Base-by-base conservation (phyloP, 352 stramenopile species). In the Plasmopara viticola region DNA sequence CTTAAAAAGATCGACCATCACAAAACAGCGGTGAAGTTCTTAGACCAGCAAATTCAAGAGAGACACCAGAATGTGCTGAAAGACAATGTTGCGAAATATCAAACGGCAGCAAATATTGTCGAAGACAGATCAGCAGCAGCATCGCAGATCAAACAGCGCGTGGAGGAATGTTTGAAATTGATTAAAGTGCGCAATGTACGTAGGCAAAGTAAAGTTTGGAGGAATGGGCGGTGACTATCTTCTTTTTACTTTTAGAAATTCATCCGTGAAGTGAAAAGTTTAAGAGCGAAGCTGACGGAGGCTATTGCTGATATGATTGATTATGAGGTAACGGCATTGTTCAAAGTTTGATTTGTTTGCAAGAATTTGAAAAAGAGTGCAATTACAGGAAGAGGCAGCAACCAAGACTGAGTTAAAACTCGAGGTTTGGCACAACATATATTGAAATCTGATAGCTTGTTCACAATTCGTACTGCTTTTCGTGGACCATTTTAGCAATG, bases 1-100 rank as follows among this genome's bases (percentile, higher is more conserved):
- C 68, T 92, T 6, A 92, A 92, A 64, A 80, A 86, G 40, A 92
- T 92, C 49, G 81, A 92, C 39, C 65, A 87, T 50, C 70, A 83
- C 49, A 89, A 86, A 49, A 69, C 70, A 9, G 76, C 70, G 31
- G 72, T 92, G 40, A 69, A 71, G 29, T 84, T 74, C 41, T 49
- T 92, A 52, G 70, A 92, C 51, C 64, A 75, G 38, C 60, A 71
- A 34, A 74, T 92, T 35, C 48, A 58, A 53, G 63, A 78, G 28
- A 65, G 80, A 29, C 77, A 92, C 42, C 70, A 86, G 56, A 66
- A 72, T 20, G 44, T 86, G 13, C 47, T 90, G 20, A 65, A 68
- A 20, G 63, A 85, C 28, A 82, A 64, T 37, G 50, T 68, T 12
- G 54, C 58, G 42, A 76, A 64, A 44, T 89, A 85, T 61, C 48